phyloP scores from a whole-genome alignment of 495 filamentous ascomycete genomes.

The Neurospora sp. region DNA sequence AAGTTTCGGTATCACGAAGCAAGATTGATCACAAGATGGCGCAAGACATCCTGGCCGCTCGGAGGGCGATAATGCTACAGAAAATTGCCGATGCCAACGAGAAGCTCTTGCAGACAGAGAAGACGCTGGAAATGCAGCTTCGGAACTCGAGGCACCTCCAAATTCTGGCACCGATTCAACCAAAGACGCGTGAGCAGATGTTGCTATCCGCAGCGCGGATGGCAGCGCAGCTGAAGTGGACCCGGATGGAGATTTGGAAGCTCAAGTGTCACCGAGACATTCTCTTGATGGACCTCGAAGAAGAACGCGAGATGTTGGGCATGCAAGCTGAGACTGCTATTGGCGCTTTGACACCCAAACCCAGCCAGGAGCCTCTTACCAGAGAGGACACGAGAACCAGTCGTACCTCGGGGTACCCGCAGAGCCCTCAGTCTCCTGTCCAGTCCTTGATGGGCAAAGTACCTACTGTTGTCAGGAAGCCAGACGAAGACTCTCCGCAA shows the following conservation, averaged over 20 bases:
- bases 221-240: constrained; percentile 86
- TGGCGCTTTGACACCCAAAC: constrained; percentile 6
- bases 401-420: constrained; percentile 13
- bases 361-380: constrained; percentile 12
- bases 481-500: constrained; percentile 25
- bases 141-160: constrained; percentile 89
- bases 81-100: constrained; percentile 80
- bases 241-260: constrained; percentile 85
- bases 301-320: constrained; percentile 46
- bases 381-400: constrained; percentile 22
- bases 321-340: constrained; percentile 17
- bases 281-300: constrained; percentile 70
- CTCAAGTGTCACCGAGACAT: constrained; percentile 87
- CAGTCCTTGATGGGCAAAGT: constrained; percentile 21
- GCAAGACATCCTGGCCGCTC: constrained; percentile 69
- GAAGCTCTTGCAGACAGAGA: constrained; percentile 60
- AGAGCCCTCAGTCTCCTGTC: constrained; percentile 23
- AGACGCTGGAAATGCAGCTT: constrained; percentile 69
- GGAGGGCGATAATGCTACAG: constrained; percentile 68
- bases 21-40: constrained; percentile 72
- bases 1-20: constrained; percentile 55
- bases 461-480: constrained; percentile 17
- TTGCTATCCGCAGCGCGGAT: constrained; percentile 75
- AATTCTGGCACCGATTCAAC: constrained; percentile 78
- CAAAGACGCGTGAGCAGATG: constrained; percentile 75